phyloP scores from a whole-genome alignment of 2,329 filamentous ascomycete genomes.

The Fusarium multiceps region DNA sequence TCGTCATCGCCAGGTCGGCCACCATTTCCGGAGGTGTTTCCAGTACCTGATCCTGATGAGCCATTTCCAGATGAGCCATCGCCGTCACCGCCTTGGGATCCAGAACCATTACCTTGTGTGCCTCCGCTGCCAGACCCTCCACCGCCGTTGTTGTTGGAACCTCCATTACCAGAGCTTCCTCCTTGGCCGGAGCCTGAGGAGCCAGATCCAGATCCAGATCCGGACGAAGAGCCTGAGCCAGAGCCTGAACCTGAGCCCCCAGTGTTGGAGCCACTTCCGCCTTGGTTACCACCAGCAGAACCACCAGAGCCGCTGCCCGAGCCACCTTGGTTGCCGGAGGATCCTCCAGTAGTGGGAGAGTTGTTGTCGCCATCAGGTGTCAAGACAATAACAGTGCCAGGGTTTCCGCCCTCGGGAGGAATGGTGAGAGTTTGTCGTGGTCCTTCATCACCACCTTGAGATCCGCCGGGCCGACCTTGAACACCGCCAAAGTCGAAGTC shows the following conservation, averaged over 20 bases:
- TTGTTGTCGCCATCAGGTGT: neutral
- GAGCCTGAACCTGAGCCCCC: neutral
- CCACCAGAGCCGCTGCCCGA: neutral
- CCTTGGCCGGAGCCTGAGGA: constrained; percentile 8
- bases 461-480: neutral
- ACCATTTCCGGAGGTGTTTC: neutral
- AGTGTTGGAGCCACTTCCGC: neutral
- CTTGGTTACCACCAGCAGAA: neutral
- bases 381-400: constrained; percentile 26
- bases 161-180: neutral
- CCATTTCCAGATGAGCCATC: neutral
- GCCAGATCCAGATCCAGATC: too few relatives aligned
- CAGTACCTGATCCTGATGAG: neutral
- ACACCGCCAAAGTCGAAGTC: neutral
- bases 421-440: constrained; percentile 19
- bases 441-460: neutral
- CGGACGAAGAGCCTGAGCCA: neutral
- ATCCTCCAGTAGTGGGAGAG: neutral
- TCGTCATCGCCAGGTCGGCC: neutral
- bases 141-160: neutral
- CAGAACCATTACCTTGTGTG: neutral
- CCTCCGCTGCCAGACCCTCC: neutral
- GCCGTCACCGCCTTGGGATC: neutral
- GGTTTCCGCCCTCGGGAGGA: constrained; percentile 18
- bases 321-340: neutral